Conservation (phyloP, 1,139 yeast species). For the Pichia sp. region DNA sequence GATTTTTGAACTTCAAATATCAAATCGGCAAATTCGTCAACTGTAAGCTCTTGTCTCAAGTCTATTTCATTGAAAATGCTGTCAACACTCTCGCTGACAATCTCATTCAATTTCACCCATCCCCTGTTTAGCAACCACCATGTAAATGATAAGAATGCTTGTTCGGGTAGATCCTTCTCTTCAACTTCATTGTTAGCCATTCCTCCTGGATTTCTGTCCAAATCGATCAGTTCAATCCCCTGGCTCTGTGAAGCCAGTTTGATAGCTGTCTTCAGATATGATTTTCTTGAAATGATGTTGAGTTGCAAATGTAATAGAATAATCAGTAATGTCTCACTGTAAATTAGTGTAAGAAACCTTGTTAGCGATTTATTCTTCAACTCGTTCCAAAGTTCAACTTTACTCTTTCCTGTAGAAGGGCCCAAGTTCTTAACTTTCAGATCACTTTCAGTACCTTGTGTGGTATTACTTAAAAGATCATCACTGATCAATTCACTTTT, state of each 20-base stretch:
- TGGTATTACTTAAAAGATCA: slow-evolving; percentile 20
- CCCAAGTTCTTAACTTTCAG: no score
- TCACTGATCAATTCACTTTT: slow-evolving; percentile 22
- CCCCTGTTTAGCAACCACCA: slow-evolving; percentile 96
- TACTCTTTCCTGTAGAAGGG: no score
- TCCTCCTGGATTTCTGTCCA: slow-evolving; percentile 13
- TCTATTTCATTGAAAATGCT: slow-evolving; percentile 55
- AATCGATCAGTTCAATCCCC: slow-evolving; percentile 19
- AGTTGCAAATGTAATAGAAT: slow-evolving; percentile 78
- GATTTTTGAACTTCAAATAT: slow-evolving; percentile 35
- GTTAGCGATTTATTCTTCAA: slow-evolving; percentile 71
- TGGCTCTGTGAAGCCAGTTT: slow-evolving; percentile 44
- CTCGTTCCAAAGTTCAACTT: slow-evolving; percentile 80
- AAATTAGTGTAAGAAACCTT: slow-evolving; percentile 64
- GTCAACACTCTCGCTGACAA: slow-evolving; percentile 51
- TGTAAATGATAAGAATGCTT: slow-evolving; percentile 76
- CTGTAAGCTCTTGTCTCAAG: slow-evolving; percentile 64
- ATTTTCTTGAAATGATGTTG: slow-evolving; percentile 80
- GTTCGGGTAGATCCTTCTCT: slow-evolving; percentile 45
- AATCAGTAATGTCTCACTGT: slow-evolving; percentile 61
- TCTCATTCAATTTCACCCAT: slow-evolving; percentile 52
- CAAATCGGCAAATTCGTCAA: slow-evolving; percentile 51
- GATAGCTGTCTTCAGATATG: slow-evolving; percentile 75
- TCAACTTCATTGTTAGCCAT: slow-evolving; percentile 33
- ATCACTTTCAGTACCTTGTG: no score